Percentiles rank a stretch among this genome's conserved stretches.
phyloP scores from a whole-genome alignment of 2,329 filamentous ascomycete genomes.

The Saccharata proteae region DNA sequence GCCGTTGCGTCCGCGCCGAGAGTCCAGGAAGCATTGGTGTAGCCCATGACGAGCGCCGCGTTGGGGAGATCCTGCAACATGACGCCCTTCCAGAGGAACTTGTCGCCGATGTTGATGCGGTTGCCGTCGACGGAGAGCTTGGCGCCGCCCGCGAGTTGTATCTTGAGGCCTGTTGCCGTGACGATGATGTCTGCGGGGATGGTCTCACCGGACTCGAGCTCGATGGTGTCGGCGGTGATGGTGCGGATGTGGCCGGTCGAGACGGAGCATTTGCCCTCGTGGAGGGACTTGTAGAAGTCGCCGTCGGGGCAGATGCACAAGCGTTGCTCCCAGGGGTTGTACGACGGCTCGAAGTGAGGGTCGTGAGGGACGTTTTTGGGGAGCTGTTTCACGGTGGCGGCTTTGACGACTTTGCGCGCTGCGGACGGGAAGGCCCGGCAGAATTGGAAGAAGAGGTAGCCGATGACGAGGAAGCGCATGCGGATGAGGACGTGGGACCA shows the following conservation, averaged over 20 bases:
- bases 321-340: slow-evolving; percentile 55
- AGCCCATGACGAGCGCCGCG: slow-evolving; percentile 46
- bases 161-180: slow-evolving; percentile 50
- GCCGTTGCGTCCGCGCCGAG: slow-evolving; percentile 46
- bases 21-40: slow-evolving; percentile 50
- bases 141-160: slow-evolving; percentile 44
- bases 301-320: slow-evolving; percentile 56
- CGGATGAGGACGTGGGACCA: slow-evolving; percentile 38
- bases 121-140: slow-evolving; percentile 39
- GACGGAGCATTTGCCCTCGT: slow-evolving; percentile 39
- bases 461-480: slow-evolving; percentile 38
- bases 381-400: slow-evolving; percentile 36
- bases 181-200: slow-evolving; percentile 47
- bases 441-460: slow-evolving; percentile 37
- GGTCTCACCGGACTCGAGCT: slow-evolving; percentile 30
- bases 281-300: slow-evolving; percentile 45
- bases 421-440: slow-evolving; percentile 42
- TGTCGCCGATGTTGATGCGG: slow-evolving; percentile 31
- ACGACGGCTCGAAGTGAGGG: slow-evolving; percentile 34
- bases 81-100: slow-evolving; percentile 47
- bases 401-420: slow-evolving; percentile 37
- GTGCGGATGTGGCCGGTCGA: slow-evolving; percentile 43
- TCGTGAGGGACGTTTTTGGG: slow-evolving; percentile 33
- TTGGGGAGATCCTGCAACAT: slow-evolving; percentile 56
- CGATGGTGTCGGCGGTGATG: slow-evolving; percentile 38